Base-by-base conservation (phyloP, 768 basidiomycete species). In the Boletus eberwhitei region DNA sequence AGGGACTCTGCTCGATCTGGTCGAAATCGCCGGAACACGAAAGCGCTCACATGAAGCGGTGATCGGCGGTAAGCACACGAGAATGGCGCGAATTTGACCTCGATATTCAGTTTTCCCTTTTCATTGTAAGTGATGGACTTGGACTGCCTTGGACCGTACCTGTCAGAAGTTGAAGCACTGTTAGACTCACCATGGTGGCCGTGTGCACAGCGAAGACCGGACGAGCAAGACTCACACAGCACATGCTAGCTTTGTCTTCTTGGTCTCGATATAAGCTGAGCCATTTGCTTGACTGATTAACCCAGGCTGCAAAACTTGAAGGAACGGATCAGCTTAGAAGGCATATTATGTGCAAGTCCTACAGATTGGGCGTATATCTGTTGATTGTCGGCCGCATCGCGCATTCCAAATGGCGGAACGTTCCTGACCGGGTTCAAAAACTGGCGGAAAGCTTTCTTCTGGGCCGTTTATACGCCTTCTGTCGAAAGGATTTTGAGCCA, bases 71-170 rank as follows among this genome's bases (percentile, higher is more conserved):
- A 79, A 29, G 75, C 71, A 62, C 87, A 93, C 8, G 97, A 93
- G 69, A 96, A 99, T 0, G 97, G 97, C 2, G 95, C 82, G 64
- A 95, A 98, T 72, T 98, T 98, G 48, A 98, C 91, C 73, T 98
- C 95, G 8, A 99, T 90, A 55, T 93, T 98, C 48, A 99, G 73
- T 50, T 81, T 82, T 2, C 96, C 97, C 54, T 83, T 87, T 62
- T 98, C 96, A 58, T 80, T 93, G 67, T 95, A 99, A 4, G 83
- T 71, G 14, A 78, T 77, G 50, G 81, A 88, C 77, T 88, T 92
- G 29, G 88, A 85, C 64, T 93, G 91, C 52, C 91, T 84, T 19
- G 91, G 91, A 5, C 91, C 88, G 71, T 92, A 93, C 24, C 90
- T 91, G 57, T 21, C 31, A 38, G 48, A 52, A 17, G 55, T 53